A percentile compares a stretch with the other conserved stretches of the same genome.
Conservation (phyloP, 805 yeast species). For the Vanderwaltozyma yarrowii region DNA sequence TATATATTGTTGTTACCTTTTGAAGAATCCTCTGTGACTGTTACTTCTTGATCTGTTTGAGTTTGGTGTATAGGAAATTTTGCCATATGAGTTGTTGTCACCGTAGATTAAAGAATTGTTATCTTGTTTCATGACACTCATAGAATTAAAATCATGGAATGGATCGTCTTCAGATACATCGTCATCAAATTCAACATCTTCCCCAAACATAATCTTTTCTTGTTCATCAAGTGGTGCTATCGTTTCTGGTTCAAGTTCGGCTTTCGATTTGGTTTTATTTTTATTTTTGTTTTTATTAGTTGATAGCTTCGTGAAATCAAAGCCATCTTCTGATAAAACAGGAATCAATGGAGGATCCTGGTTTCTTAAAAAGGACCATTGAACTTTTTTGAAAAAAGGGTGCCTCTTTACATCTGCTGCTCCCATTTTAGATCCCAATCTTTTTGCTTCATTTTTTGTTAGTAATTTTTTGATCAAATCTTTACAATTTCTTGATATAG, state of each 20-base stretch:
- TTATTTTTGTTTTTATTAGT: constrained; percentile 17
- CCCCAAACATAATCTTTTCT: constrained; percentile 25
- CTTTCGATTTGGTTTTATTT: no score
- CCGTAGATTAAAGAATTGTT: constrained; percentile 41
- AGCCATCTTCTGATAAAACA: constrained; percentile 45
- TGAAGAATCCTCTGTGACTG: constrained; percentile 30
- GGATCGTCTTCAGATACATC: constrained; percentile 50
- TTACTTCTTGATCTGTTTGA: constrained; percentile 32
- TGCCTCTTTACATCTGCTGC: constrained; percentile 92
- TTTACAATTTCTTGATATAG: constrained; percentile 66
- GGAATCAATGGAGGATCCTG: constrained; percentile 96
- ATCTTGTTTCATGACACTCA: constrained; percentile 72
- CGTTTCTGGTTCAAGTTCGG: constrained; percentile 14
- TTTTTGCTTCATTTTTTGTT: constrained; percentile 77
- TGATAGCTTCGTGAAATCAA: constrained; percentile 37
- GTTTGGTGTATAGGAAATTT: constrained; percentile 32
- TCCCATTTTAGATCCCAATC: constrained; percentile 88
- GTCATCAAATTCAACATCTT: constrained; percentile 27
- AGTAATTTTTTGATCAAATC: constrained; percentile 69
- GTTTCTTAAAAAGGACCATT: constrained; percentile 91
- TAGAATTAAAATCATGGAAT: constrained; percentile 74
- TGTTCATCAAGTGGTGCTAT: constrained; percentile 16
- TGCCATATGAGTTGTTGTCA: constrained; percentile 33
- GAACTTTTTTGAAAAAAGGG: constrained; percentile 80
- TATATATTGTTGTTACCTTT: no score